Evolutionary conservation across 441 rosid genomes (phyloP).

Genomic region (Melastoma candidum): DNA sequence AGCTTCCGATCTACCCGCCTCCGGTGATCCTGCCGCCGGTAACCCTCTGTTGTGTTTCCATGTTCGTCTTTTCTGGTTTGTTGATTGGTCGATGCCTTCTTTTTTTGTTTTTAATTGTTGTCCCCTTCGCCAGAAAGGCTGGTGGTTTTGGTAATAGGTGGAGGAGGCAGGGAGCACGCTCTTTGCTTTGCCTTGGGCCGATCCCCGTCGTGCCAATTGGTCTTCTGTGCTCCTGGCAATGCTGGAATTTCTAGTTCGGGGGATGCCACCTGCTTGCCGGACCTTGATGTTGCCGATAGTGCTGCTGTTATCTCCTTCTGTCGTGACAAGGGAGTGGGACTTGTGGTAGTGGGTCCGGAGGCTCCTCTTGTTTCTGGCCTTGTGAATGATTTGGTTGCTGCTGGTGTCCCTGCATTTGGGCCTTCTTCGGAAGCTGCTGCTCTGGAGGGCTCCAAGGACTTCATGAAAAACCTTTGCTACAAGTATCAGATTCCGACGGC

Average conservation of each 20-base stretch:
- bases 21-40: too few relatives aligned
- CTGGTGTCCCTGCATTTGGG: constrained; percentile 39
- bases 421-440: constrained; percentile 64
- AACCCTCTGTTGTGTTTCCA: too few relatives aligned
- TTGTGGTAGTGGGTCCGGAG: constrained; percentile 91
- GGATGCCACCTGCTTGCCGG: too few relatives aligned
- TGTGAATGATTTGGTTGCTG: constrained; percentile 53
- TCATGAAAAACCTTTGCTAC: constrained; percentile 83
- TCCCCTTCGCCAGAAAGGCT: background rate
- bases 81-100: too few relatives aligned
- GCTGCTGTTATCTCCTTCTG: constrained; percentile 63
- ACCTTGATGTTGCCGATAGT: background rate
- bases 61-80: too few relatives aligned
- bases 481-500: constrained; percentile 34
- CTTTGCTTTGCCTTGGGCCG: too few relatives aligned
- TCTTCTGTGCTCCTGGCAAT: too few relatives aligned
- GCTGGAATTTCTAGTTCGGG: too few relatives aligned
- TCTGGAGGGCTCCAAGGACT: constrained; percentile 89
- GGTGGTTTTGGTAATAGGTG: too few relatives aligned
- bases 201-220: too few relatives aligned
- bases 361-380: constrained; percentile 89
- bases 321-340: constrained; percentile 44
- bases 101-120: background rate
- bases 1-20: too few relatives aligned
- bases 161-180: too few relatives aligned